Conservation (phyloP, 2,329 filamentous ascomycete genomes). For the Chaetomiaceae sp. region DNA sequence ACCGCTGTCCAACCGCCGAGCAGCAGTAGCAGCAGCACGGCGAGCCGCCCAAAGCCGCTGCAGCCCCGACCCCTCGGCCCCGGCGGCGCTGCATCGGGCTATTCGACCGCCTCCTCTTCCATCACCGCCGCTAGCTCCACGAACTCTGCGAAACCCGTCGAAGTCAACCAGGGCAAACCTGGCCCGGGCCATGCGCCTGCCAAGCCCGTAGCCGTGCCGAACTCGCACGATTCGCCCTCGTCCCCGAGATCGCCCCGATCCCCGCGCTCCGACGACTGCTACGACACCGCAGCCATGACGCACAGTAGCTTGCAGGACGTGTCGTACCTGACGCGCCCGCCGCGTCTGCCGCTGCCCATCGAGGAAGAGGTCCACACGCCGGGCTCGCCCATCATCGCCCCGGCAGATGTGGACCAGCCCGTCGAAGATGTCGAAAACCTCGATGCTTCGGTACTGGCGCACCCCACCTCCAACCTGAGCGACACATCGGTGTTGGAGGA, state of each 20-base stretch:
- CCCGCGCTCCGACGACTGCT: conserved; percentile 34
- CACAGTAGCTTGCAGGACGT: conserved; percentile 59
- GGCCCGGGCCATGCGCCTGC: conserved; percentile 37
- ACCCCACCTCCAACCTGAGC: conserved; percentile 56
- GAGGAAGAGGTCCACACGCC: conserved; percentile 87
- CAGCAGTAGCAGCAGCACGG: conserved; percentile 9
- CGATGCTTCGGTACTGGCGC: conserved; percentile 43
- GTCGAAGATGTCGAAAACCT: conserved; percentile 52
- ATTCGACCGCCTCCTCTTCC: conserved; percentile 39
- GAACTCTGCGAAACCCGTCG: conserved; percentile 33
- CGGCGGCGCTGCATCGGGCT: conserved; percentile 41
- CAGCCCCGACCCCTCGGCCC: conserved; percentile 37
- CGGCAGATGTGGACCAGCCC: conserved; percentile 53
- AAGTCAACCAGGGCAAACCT: conserved; percentile 33
- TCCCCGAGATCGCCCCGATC: conserved; percentile 32
- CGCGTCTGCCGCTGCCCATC: conserved; percentile 85
- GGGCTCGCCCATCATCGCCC: conserved; percentile 80
- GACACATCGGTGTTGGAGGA: conserved; percentile 64
- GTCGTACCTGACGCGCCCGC: conserved; percentile 66
- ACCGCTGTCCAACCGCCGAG: conserved; percentile 38
- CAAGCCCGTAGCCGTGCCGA: conserved; percentile 57
- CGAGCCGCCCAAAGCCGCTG: conserved; percentile 42
- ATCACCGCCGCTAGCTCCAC: conserved; percentile 29
- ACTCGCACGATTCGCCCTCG: conserved; percentile 35
- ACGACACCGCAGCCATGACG: conserved; percentile 43